phyloP scores from a whole-genome alignment of 2,329 filamentous ascomycete genomes.

The Cordyceps cicadae region DNA sequence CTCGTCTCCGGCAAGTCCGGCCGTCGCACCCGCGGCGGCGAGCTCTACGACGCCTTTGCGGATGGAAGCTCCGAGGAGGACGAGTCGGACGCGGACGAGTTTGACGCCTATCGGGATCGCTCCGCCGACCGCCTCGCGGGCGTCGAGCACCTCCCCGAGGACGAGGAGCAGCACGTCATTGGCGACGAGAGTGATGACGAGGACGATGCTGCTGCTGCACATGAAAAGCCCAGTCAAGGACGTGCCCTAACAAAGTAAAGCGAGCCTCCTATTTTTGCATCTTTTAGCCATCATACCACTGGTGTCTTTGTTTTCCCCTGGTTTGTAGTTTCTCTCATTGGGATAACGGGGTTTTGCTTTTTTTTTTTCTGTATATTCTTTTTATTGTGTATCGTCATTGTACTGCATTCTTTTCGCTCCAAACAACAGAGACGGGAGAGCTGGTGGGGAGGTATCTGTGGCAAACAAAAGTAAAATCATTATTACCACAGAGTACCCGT shows the following conservation, averaged over 20 bases:
- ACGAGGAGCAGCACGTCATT: conserved; percentile 41
- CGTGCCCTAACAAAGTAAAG: neutral
- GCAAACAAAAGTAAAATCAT: neutral
- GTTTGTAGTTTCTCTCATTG: neutral
- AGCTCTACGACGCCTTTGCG: conserved; percentile 96
- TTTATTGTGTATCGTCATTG: conserved; percentile 1
- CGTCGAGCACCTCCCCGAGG: conserved; percentile 17
- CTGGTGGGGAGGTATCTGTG: neutral
- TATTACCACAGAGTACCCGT: neutral
- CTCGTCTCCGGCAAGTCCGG: conserved; percentile 32
- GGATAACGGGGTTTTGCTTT: neutral
- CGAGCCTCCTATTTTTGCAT: neutral
- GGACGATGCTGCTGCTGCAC: neutral
- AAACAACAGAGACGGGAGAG: neutral
- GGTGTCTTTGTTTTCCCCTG: neutral
- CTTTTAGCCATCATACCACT: neutral
- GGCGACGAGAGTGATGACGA: conserved; percentile 39
- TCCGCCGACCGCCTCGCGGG: conserved; percentile 23
- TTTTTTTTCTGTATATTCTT: neutral
- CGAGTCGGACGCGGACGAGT: conserved; percentile 30
- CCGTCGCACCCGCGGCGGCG: conserved; percentile 61
- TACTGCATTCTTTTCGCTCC: neutral
- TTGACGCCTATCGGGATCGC: conserved; percentile 34
- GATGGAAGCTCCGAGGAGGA: conserved; percentile 66
- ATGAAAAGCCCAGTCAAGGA: neutral